phyloP scores from a whole-genome alignment of 2,329 filamentous ascomycete genomes.

The Exophiala viscosa region DNA sequence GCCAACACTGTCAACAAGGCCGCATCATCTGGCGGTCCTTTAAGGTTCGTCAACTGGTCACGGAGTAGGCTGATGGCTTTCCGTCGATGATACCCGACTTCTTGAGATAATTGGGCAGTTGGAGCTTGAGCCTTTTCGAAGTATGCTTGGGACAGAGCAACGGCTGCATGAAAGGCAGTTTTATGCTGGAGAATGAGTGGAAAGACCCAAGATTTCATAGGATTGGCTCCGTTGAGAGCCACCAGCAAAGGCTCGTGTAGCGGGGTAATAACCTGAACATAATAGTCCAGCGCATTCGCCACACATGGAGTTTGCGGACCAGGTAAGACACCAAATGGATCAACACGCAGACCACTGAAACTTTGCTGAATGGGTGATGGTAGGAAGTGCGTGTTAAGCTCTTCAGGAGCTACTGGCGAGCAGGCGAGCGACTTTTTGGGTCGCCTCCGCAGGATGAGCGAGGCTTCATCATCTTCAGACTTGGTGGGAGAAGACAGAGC shows the following conservation, averaged over 20 bases:
- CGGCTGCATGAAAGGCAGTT: conserved; percentile 13
- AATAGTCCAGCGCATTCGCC: conserved; percentile 11
- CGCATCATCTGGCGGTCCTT: conserved; percentile 11
- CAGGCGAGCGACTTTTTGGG: neutral
- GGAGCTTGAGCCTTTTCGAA: conserved; percentile 11
- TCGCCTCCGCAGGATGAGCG: neutral
- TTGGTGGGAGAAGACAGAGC: neutral
- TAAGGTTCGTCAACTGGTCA: conserved; percentile 3
- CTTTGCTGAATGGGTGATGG: conserved; percentile 6
- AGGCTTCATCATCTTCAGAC: neutral
- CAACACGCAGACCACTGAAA: conserved; percentile 6
- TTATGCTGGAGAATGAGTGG: conserved; percentile 11
- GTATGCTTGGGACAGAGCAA: conserved; percentile 18
- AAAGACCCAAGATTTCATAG: conserved; percentile 14
- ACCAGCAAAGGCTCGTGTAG: conserved; percentile 13
- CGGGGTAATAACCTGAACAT: conserved; percentile 10
- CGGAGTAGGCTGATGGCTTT: conserved; percentile 9
- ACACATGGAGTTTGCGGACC: conserved; percentile 16
- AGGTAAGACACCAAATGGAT: conserved; percentile 14
- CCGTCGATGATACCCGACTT: conserved; percentile 13
- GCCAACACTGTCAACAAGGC: conserved; percentile 14
- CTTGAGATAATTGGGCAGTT: conserved; percentile 3
- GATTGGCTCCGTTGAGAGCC: conserved; percentile 12
- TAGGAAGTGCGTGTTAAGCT: neutral
- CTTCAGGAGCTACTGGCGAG: neutral